Conservation (phyloP, 805 yeast genomes). For the Tetrapisispora namnaoensis region DNA sequence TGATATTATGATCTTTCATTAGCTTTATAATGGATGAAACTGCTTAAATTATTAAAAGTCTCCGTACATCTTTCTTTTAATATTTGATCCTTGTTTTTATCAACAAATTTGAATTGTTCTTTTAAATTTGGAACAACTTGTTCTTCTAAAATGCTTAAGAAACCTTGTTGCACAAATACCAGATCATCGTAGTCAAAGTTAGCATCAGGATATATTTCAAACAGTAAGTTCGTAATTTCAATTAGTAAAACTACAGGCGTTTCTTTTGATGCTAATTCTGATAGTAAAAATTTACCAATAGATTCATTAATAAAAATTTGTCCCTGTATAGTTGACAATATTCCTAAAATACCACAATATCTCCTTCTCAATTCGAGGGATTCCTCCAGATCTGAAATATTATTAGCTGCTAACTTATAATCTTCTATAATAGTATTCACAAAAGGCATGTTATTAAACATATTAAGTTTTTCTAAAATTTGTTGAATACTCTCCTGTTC, state of each 20-base stretch:
- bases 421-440: conserved; percentile 16
- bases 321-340: conserved; percentile 38
- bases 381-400: conserved; percentile 6
- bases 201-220: conserved; percentile 74
- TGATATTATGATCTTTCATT: conserved; percentile 29
- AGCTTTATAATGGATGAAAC: conserved; percentile 71
- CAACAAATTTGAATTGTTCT: conserved; percentile 50
- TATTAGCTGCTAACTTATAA: conserved; percentile 1
- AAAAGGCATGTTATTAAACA: conserved; percentile 23
- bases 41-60: conserved; percentile 50
- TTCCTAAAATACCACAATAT: conserved; percentile 42
- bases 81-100: conserved; percentile 47
- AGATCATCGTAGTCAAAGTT: conserved; percentile 55
- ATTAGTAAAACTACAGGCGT: conserved; percentile 36
- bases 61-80: conserved; percentile 60
- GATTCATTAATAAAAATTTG: conserved; percentile 35
- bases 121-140: conserved; percentile 40
- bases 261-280: conserved; percentile 17
- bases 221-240: conserved; percentile 56
- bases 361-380: conserved; percentile 31
- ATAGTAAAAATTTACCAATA: conserved; percentile 38
- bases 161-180: conserved; percentile 49
- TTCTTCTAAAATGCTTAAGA: conserved; percentile 33
- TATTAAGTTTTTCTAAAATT: conserved; percentile 10
- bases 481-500: conserved; percentile 2